phyloP scores from a whole-genome alignment of 352 stramenopile genomes.

The Globisporangium apiculatum region DNA sequence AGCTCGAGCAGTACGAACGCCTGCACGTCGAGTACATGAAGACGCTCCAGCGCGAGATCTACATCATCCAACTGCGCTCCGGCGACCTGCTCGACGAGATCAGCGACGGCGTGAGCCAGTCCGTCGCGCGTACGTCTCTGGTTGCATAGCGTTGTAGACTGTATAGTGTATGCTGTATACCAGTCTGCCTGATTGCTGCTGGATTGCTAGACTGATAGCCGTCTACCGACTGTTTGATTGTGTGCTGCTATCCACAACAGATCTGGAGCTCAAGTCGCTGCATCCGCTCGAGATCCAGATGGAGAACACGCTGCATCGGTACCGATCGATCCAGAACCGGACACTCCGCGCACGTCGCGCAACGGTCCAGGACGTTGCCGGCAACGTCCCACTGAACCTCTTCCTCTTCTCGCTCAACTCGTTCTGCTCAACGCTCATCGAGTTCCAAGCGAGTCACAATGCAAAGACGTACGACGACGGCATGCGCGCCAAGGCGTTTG shows the following conservation, averaged over 20 bases:
- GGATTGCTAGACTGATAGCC: too few relatives aligned
- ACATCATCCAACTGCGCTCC: conserved; percentile 32
- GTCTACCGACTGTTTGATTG: neutral
- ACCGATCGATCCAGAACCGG: conserved; percentile 40
- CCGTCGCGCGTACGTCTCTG: too few relatives aligned
- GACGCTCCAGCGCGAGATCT: conserved; percentile 38
- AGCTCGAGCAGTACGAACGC: conserved; percentile 52
- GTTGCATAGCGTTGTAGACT: too few relatives aligned
- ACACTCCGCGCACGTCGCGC: conserved; percentile 21
- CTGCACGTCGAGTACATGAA: conserved; percentile 45
- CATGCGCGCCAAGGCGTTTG: conserved; percentile 14
- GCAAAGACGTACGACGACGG: conserved; percentile 22
- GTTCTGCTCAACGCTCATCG: conserved; percentile 48
- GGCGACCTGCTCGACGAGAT: conserved; percentile 36
- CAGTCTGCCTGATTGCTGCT: too few relatives aligned
- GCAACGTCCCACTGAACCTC: conserved; percentile 42
- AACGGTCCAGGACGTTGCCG: conserved; percentile 26
- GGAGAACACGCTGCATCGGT: conserved; percentile 42
- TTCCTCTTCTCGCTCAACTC: conserved; percentile 69
- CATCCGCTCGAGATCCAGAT: conserved; percentile 32
- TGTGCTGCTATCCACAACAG: conserved; percentile 8
- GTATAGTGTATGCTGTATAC: too few relatives aligned
- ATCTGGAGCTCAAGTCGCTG: conserved; percentile 25
- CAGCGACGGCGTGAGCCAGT: conserved; percentile 1
- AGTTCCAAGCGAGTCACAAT: conserved; percentile 33